Evolutionary conservation across 257 asterid genomes (phyloP).

Genomic region (Cordia subcordata): DNA sequence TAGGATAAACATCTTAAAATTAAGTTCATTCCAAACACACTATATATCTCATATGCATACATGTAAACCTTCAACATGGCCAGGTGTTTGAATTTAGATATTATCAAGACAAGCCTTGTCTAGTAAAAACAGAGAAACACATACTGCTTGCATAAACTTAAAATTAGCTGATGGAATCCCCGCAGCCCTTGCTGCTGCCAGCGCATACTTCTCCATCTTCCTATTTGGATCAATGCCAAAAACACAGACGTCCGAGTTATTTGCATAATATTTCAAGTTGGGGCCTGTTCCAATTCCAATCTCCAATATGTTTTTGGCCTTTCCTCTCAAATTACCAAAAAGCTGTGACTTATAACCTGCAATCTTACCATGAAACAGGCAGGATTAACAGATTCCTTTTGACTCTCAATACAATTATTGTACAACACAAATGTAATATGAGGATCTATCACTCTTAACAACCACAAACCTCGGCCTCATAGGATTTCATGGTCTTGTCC

Average conservation of each 20-base stretch:
- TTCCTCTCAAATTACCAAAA: constrained; percentile 63
- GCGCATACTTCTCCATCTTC: constrained; percentile 84
- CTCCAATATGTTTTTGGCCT: constrained; percentile 55
- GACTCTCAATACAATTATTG: background rate
- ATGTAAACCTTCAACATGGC: too few species aligned
- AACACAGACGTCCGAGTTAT: constrained; percentile 39
- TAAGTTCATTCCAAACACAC: too few species aligned
- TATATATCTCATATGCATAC: too few species aligned
- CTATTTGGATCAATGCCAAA: constrained; percentile 74
- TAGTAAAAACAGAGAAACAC: constrained; percentile 6
- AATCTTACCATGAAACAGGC: constrained; percentile 40
- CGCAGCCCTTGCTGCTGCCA: constrained; percentile 56
- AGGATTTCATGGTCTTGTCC: constrained; percentile 51
- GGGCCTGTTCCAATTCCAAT: constrained; percentile 93
- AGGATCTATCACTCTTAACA: background rate
- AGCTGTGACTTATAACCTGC: constrained; percentile 67
- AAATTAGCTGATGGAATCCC: constrained; percentile 59
- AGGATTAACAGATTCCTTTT: constrained; percentile 2
- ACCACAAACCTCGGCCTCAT: constrained; percentile 72
- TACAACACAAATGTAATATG: background rate
- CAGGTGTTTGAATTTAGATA: too few species aligned
- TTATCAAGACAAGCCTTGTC: too few species aligned
- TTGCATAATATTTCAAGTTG: constrained; percentile 69
- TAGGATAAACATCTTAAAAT: too few species aligned
- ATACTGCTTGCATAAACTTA: constrained; percentile 63